Evolutionary conservation across 331 rosid genomes (phyloP).

Genomic region (Quercus tomentella): DNA sequence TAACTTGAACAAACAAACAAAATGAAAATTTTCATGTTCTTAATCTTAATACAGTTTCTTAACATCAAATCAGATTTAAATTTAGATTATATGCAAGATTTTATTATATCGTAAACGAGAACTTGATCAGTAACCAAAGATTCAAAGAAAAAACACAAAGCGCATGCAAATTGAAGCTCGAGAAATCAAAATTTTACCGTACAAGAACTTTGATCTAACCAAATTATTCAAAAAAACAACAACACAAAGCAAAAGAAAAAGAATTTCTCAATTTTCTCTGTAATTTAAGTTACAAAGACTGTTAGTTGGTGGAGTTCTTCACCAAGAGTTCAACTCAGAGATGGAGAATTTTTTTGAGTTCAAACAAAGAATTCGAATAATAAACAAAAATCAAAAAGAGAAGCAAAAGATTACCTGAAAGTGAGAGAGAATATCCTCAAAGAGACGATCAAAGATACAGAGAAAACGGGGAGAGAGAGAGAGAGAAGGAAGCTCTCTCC

Average conservation of each 20-base stretch:
- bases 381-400: neutral
- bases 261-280: neutral
- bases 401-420: slow-evolving; percentile 35
- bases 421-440: slow-evolving; percentile 6
- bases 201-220: slow-evolving; percentile 35
- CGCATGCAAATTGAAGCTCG: neutral
- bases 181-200: slow-evolving; percentile 1
- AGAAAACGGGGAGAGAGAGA: neutral
- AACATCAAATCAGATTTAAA: neutral
- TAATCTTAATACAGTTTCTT: neutral
- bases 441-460: slow-evolving; percentile 13
- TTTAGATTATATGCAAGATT: neutral
- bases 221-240: slow-evolving; percentile 12
- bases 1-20: too few species aligned
- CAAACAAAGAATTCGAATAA: neutral
- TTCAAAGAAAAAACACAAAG: neutral
- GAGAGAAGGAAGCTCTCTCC: slow-evolving; percentile 21
- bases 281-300: neutral
- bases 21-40: too few species aligned
- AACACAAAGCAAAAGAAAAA: neutral
- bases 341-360: neutral
- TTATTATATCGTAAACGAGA: neutral
- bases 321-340: slow-evolving; percentile 5
- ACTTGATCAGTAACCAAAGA: slow-evolving; percentile 1
- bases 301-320: neutral